Evolutionary conservation across 2,329 filamentous ascomycete genomes (phyloP).

Genomic region (Alternaria consortialis): DNA sequence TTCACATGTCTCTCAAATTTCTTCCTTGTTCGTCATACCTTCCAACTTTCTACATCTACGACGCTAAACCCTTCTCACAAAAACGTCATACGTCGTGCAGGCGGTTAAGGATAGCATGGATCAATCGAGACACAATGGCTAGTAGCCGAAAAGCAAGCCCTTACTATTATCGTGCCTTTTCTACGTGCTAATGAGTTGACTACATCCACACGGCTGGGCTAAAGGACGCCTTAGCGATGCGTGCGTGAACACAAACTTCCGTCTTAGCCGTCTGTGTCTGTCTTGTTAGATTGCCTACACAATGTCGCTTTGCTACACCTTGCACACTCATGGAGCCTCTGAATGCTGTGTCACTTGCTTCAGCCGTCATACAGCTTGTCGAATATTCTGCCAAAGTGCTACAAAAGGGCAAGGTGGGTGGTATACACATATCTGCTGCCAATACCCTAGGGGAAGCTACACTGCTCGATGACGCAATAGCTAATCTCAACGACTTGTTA

Average conservation of each 20-base stretch:
- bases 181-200: not conserved
- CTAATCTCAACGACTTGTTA: conserved; percentile 1
- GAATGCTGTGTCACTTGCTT: conserved; percentile 5
- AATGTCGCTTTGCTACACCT: not conserved
- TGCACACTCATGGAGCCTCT: not conserved
- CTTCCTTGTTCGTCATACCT: not conserved
- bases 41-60: not conserved
- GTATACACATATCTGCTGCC: not conserved
- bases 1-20: not conserved
- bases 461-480: conserved; percentile 1
- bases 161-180: not conserved
- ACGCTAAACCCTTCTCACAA: not conserved
- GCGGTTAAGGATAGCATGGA: not conserved
- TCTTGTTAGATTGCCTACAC: not conserved
- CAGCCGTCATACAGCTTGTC: conserved; percentile 9
- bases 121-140: not conserved
- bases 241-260: not conserved
- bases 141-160: not conserved
- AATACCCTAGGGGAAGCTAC: not conserved
- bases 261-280: not conserved
- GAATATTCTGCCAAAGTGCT: conserved; percentile 2
- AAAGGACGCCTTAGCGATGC: not conserved
- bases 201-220: not conserved
- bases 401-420: not conserved
- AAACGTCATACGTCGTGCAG: not conserved